These are phyloP conservation scores for Microcera coccophila DNA, from an alignment of 2,329 filamentous ascomycete species.

Conservation along the genomic window DNA sequence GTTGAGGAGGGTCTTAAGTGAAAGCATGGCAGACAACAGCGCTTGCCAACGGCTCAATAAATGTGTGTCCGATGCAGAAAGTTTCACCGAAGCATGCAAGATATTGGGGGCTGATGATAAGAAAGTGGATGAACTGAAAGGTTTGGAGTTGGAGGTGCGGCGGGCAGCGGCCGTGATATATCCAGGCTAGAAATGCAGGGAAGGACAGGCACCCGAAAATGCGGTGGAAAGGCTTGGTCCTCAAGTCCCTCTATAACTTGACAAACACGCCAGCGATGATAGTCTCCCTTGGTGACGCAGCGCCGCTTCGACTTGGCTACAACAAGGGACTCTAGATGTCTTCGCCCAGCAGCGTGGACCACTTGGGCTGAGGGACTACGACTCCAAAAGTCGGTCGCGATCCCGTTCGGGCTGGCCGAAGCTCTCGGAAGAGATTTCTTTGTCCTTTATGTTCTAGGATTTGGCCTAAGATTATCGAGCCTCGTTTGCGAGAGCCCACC, in stretches of 20 bases:
- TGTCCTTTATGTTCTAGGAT: constrained; percentile 16
- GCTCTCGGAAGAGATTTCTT: constrained; percentile 17
- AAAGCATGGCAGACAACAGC: constrained; percentile 49
- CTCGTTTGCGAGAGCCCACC: constrained; percentile 24
- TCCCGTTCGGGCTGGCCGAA: constrained; percentile 13
- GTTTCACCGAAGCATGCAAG: constrained; percentile 7
- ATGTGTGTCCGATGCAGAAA: constrained; percentile 4
- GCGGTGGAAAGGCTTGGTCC: constrained; percentile 18
- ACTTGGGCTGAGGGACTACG: constrained; percentile 14
- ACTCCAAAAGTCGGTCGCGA: constrained; percentile 23
- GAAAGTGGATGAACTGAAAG: constrained; percentile 16
- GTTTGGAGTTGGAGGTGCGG: constrained; percentile 26
- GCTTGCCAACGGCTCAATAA: constrained; percentile 13
- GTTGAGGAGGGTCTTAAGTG: constrained; percentile 64
- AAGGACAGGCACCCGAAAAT: constrained; percentile 22
- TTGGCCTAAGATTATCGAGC: constrained; percentile 15
- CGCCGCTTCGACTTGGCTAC: constrained; percentile 15
- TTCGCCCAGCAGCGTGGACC: constrained; percentile 14
- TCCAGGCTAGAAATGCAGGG: constrained; percentile 20
- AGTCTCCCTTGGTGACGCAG: constrained; percentile 10
- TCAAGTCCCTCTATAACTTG: constrained; percentile 23
- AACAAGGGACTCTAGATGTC: constrained; percentile 17
- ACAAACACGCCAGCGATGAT: constrained; percentile 25
- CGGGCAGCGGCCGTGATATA: constrained; percentile 29
- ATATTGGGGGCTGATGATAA: constrained; percentile 9